Evolutionary conservation across 75 land plant species (phyloP), one percentile per base, ranked within the genome.

Genomic region (Pinus albicaulis): DNA sequence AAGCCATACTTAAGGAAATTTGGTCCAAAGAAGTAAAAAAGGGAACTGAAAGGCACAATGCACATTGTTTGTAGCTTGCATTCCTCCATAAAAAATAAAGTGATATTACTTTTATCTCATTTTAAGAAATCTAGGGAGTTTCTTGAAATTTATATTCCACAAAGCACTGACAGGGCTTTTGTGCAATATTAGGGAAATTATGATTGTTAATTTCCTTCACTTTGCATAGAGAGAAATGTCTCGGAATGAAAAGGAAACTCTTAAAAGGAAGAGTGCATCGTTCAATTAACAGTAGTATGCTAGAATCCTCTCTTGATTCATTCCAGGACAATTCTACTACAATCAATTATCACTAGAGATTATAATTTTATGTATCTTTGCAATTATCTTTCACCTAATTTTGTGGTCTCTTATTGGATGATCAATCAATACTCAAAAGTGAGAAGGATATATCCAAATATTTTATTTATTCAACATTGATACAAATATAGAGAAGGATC

Each of bases 131-230:
- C 92, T 86, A 98, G 99, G 17, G 85, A 91, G 62, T 91, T 97
- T 78, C n/a, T n/a, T n/a, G 95, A 92, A 66, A 88, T 97, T 53
- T 85, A 89, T 34, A 91, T 97, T 59, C 99, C 99, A 41, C 58
- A 60, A 12, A 85, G 85, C 74, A 89, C 83, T 78, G 88, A 86
- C 76, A 82, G 84, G 75, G 99, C 98, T 79, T 97, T 97, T 82
- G 92, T 97, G 22, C 99, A 97, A 77, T 97, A 92, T 71, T 82
- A n/a, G n/a, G n/a, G n/a, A n/a, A n/a, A n/a, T n/a, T n/a, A n/a
- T n/a, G n/a, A n/a, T n/a, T n/a, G n/a, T n/a, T n/a, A n/a, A n/a
- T n/a, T 28, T 28, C 1, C 0, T 28, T 0, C 1, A 28, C 1
- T 1, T 28, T 0, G 1, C 0, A 28, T 28, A 1, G 1, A 28